Evolutionary conservation across 495 filamentous ascomycete species (phyloP), one percentile per base, ranked within the genome.

Genomic region (Neurospora sp.): DNA sequence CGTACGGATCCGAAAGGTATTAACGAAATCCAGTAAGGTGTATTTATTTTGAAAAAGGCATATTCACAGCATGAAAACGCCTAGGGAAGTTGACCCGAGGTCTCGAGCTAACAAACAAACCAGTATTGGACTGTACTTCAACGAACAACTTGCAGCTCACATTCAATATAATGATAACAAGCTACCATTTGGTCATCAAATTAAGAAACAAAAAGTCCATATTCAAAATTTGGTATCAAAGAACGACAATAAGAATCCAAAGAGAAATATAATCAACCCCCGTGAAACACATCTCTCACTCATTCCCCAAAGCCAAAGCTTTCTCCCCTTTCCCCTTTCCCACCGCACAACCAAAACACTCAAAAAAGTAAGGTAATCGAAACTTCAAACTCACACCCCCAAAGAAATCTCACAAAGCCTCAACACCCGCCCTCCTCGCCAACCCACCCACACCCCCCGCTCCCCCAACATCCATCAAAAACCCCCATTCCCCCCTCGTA

Each of bases 401-500:
- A 18, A 35, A 35, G 10, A 16, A 18, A 16, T 4, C 16, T 65
- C 48, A 65, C 53, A 35, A 65, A 65, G 53, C 53, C 77, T 83
- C 82, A 12, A 87, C 81, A 65, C 76, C 76, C 9, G 74, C 84
- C 59, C 73, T 82, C 72, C 75, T 79, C 69, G 61, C 70, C 53
- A 74, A 72, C n/a, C n/a, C n/a, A n/a, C n/a, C n/a, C n/a, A n/a
- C n/a, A n/a, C n/a, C n/a, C n/a, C n/a, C n/a, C n/a, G 80, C 53
- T 0, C 53, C 53, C 6, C 53, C 53, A 35, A 65, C 83, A 16
- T 79, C 81, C 73, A 85, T 85, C 71, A 88, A 72, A 71, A 86
- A 85, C 16, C 85, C 84, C 86, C 86, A 88, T 79, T 88, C 86
- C 10, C 85, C 85, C 42, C 83, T 78, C 16, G 87, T 88, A 18